These are phyloP conservation scores for Amesomyces nigricolor DNA, from an alignment of 2,329 filamentous ascomycete genomes.

Conservation along the genomic window DNA sequence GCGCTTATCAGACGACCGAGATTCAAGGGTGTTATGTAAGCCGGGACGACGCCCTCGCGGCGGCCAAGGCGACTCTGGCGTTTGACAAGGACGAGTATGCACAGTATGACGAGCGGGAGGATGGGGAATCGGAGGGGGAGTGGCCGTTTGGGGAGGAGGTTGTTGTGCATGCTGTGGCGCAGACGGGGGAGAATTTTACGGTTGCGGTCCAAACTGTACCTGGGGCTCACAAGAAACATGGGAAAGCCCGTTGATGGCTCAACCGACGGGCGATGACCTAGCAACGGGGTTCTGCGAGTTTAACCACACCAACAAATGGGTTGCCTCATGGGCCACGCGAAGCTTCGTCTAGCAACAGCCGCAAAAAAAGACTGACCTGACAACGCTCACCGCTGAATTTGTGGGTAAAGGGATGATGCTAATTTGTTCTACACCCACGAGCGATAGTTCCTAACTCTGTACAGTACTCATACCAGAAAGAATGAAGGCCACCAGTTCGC, in stretches of 20 bases:
- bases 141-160: constrained; percentile 44
- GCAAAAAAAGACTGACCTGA: too few relatives aligned
- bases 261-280: too few relatives aligned
- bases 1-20: constrained; percentile 31
- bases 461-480: too few relatives aligned
- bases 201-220: constrained; percentile 34
- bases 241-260: constrained; percentile 5
- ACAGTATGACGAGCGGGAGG: constrained; percentile 28
- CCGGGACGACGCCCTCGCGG: constrained; percentile 31
- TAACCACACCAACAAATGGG: too few relatives aligned
- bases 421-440: too few relatives aligned
- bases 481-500: too few relatives aligned
- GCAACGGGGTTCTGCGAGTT: too few relatives aligned
- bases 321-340: too few relatives aligned
- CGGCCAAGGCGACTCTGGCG: constrained; percentile 33
- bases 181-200: constrained; percentile 38
- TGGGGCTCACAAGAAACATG: constrained; percentile 25
- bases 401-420: background rate
- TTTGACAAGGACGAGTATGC: constrained; percentile 26
- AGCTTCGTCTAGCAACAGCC: too few relatives aligned
- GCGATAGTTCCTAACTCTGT: too few relatives aligned
- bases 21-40: constrained; percentile 37
- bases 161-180: constrained; percentile 38
- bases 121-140: constrained; percentile 22
- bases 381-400: too few relatives aligned